Base-by-base conservation (phyloP, 768 basidiomycete species). In the Goffeauzyma gilvescens region DNA sequence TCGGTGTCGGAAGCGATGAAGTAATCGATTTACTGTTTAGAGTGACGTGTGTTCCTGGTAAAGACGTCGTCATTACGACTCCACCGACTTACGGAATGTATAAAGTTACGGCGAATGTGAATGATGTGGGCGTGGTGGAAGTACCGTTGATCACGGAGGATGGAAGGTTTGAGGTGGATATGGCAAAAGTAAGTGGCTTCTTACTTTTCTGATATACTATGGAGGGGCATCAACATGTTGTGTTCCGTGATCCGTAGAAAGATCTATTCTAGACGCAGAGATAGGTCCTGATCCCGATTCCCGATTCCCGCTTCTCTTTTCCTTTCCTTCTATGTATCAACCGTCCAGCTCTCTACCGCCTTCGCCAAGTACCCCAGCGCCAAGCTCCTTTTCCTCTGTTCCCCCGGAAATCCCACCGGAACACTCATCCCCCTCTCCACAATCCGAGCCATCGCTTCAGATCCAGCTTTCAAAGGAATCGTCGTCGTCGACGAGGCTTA, bases 11-110 rank as follows among this genome's bases (percentile, higher is more conserved):
- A 2, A 86, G 82, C 0, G 93, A 98, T 64, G 93, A 98, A 55
- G 78, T 87, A 31, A 87, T 96, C 52, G 93, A 98, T 59, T 67
- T 96, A 42, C 69, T 96, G 36, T 87, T 90, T 68, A 75, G 93
- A 14, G 75, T 96, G 24, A 78, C 81, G 49, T 87, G 89, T 52
- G 66, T 65, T 1, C 93, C 93, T 0, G 71, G 65, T 0, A 70
- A 65, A 41, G 90, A 96, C 53, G 81, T 78, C 58, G 79, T 93
- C 25, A 63, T 96, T 57, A 79, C 74, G 26, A 84, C 81, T 1
- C 90, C 90, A 1, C 93, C 93, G 4, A 95, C 93, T 10, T 96
- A 96, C 59, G 93, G 90, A 14, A 98, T 96, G 90, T 95, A 96
- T 65, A 62, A 72, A 10, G 90, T 96, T 1, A 86, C 80, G 46